phyloP scores from a whole-genome alignment of 208 protist species.

The Acanthamoeba lenticulata region DNA sequence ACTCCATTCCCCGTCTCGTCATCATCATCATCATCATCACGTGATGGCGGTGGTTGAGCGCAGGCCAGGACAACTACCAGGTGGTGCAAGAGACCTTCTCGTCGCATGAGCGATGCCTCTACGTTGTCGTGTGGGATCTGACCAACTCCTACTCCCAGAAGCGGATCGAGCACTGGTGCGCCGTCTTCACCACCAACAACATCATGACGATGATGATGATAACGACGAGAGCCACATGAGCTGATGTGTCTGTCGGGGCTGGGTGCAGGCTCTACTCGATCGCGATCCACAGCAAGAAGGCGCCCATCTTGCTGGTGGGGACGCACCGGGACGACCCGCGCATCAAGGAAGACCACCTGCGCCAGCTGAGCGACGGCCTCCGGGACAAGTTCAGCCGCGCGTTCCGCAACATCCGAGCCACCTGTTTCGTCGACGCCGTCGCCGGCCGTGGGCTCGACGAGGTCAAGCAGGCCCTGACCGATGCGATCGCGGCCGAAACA shows the following conservation, averaged over 20 bases:
- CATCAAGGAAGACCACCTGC: background rate
- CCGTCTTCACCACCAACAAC: background rate
- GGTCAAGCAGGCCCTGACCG: background rate
- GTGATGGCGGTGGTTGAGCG: background rate
- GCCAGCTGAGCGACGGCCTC: background rate
- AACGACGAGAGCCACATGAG: background rate
- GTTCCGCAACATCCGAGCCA: background rate
- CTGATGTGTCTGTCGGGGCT: background rate
- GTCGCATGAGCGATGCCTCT: background rate
- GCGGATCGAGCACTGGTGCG: slow-evolving; percentile 37
- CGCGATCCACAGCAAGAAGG: slow-evolving; percentile 24
- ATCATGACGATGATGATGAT: background rate
- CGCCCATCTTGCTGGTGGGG: slow-evolving; percentile 44
- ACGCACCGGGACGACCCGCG: slow-evolving; percentile 39
- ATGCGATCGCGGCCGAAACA: background rate
- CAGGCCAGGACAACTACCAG: slow-evolving; percentile 40
- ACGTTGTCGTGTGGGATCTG: slow-evolving; percentile 29
- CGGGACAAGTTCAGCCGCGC: slow-evolving; percentile 20
- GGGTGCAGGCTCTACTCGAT: slow-evolving; percentile 33
- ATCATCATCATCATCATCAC: background rate
- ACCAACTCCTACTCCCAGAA: slow-evolving; percentile 31
- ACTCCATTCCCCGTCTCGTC: background rate
- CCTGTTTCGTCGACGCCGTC: background rate
- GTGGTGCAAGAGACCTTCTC: slow-evolving; percentile 5
- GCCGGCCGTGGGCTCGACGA: background rate